phyloP scores from a whole-genome alignment of 805 yeast genomes.

The Kuraishia piskuri region DNA sequence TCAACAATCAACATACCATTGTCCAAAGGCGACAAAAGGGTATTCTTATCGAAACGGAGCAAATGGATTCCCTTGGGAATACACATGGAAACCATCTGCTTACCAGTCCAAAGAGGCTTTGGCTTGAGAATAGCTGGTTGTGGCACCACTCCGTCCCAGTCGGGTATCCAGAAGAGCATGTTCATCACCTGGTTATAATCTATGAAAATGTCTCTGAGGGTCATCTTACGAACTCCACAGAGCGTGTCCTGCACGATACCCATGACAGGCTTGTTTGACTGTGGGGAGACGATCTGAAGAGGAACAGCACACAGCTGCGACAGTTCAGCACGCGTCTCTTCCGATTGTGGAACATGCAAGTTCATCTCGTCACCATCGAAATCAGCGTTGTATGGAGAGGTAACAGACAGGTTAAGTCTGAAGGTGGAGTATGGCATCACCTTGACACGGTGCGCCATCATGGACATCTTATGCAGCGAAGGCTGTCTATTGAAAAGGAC shows the following conservation, averaged over 20 bases:
- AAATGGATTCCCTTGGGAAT: conserved; percentile 94
- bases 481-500: conserved; percentile 99
- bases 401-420: conserved; percentile 91
- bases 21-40: conserved; percentile 79
- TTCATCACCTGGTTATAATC: conserved; percentile 95
- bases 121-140: conserved; percentile 93
- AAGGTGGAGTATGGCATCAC: conserved; percentile 99
- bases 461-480: conserved; percentile 97
- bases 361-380: conserved; percentile 99
- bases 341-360: conserved; percentile 97
- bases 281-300: conserved; percentile 95
- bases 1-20: conserved; percentile 92
- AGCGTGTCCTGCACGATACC: conserved; percentile 99
- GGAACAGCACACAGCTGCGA: conserved; percentile 96
- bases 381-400: conserved; percentile 99
- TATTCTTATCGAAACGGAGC: conserved; percentile 88
- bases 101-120: conserved; percentile 96
- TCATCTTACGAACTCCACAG: conserved; percentile 95
- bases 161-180: conserved; percentile 94
- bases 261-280: conserved; percentile 98
- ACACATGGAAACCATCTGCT: conserved; percentile 84
- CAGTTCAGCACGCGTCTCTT: conserved; percentile 94
- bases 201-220: conserved; percentile 79
- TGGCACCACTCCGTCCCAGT: conserved; percentile 98
- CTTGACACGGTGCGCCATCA: conserved; percentile 98